Conservation (phyloP, 1,284 basidiomycete species). For the Coniferiporia sulphurascens region DNA sequence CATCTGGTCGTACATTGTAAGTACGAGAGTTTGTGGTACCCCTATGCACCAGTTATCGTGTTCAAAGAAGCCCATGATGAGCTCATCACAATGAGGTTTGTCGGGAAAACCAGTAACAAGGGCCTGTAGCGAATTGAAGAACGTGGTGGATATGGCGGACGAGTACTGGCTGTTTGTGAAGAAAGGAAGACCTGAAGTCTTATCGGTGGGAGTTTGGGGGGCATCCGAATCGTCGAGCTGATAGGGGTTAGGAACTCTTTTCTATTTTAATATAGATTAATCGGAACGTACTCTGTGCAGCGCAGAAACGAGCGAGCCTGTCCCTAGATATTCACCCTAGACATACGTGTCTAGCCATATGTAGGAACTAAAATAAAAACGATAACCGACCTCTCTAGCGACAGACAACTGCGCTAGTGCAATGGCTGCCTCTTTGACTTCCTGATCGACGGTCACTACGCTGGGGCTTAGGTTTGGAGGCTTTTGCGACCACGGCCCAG, state of each 20-base stretch:
- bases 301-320: constrained; percentile 28
- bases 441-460: constrained; percentile 22
- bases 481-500: background rate
- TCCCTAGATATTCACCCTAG: constrained; percentile 26
- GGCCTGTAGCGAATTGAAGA: constrained; percentile 29
- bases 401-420: constrained; percentile 30
- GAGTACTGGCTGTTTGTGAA: constrained; percentile 1
- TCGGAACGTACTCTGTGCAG: constrained; percentile 24
- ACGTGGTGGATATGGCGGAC: constrained; percentile 19
- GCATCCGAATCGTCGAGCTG: constrained; percentile 23
- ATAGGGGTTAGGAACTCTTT: background rate
- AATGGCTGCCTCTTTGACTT: constrained; percentile 28
- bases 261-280: background rate
- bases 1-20: constrained; percentile 37
- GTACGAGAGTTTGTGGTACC: constrained; percentile 46
- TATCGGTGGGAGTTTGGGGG: background rate
- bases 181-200: background rate
- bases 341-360: background rate
- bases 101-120: constrained; percentile 37
- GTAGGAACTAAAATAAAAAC: background rate
- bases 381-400: constrained; percentile 9
- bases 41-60: constrained; percentile 48
- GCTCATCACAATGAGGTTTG: constrained; percentile 28
- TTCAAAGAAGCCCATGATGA: constrained; percentile 38
- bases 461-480: background rate